Percentiles rank a stretch among this genome's conserved stretches.
These are phyloP conservation scores for Diaporthe nobilis DNA, from an alignment of 2,329 filamentous ascomycete genomes.

Conservation along the genomic window DNA sequence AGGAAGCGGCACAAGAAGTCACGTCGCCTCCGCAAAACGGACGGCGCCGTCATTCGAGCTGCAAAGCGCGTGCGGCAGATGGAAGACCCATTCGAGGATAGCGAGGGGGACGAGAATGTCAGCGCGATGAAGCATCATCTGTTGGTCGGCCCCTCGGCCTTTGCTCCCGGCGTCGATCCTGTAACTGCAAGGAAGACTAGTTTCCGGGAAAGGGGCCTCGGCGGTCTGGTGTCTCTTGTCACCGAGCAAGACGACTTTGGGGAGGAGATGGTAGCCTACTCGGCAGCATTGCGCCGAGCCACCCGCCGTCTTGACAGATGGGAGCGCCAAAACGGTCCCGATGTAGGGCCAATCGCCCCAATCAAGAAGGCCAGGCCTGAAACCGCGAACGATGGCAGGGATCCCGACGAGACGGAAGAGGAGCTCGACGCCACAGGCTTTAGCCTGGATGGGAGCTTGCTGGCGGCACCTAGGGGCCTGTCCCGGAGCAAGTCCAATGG, in stretches of 20 bases:
- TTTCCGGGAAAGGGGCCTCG: conserved; percentile 71
- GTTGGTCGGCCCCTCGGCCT: conserved; percentile 43
- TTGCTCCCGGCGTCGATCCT: conserved; percentile 38
- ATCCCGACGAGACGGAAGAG: conserved; percentile 53
- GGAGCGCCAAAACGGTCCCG: conserved; percentile 65
- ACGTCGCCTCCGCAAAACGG: conserved; percentile 63
- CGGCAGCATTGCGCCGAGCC: conserved; percentile 75
- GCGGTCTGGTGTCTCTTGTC: conserved; percentile 74
- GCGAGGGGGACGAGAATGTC: conserved; percentile 69
- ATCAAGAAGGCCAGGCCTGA: conserved; percentile 57
- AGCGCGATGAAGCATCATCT: conserved; percentile 50
- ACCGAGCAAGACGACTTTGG: conserved; percentile 81
- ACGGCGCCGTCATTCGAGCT: conserved; percentile 77
- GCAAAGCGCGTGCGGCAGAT: conserved; percentile 74
- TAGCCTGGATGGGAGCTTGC: conserved; percentile 41
- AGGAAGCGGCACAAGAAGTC: conserved; percentile 75
- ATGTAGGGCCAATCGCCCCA: conserved; percentile 62
- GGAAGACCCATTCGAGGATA: conserved; percentile 71
- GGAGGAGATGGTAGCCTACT: conserved; percentile 78
- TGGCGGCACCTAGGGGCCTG: conserved; percentile 10
- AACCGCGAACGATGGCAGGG: conserved; percentile 47
- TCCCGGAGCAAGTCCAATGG: conserved; percentile 32
- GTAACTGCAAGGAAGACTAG: conserved; percentile 45
- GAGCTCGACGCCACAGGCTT: conserved; percentile 47
- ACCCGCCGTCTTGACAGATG: conserved; percentile 79